Conservation (phyloP, 495 filamentous ascomycete species). For the Neurospora sublineolata region DNA sequence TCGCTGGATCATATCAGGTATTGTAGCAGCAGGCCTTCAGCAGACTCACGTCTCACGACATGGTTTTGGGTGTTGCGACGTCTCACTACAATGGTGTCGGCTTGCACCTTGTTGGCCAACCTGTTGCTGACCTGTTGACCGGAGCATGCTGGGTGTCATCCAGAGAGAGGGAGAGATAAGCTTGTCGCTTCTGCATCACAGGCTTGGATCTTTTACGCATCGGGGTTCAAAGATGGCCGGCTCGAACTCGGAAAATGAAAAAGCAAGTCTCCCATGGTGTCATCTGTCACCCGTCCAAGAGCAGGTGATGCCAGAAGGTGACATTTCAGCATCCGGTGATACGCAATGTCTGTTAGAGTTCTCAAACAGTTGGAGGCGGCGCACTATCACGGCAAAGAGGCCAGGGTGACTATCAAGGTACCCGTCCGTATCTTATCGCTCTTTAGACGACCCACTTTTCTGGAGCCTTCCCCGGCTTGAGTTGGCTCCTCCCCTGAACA, state of each 20-base stretch:
- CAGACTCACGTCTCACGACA: neutral
- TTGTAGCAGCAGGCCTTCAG: neutral
- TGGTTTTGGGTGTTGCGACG: neutral
- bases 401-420: neutral
- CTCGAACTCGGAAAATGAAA: neutral
- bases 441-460: neutral
- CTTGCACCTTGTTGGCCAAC: neutral
- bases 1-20: neutral
- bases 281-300: neutral
- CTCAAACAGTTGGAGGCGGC: neutral
- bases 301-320: neutral
- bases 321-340: neutral
- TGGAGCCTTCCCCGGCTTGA: neutral
- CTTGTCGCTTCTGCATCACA: neutral
- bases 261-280: neutral
- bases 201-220: neutral
- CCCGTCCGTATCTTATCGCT: neutral
- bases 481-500: neutral
- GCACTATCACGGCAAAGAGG: neutral
- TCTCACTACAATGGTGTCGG: neutral
- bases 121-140: neutral
- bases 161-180: neutral
- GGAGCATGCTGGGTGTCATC: neutral
- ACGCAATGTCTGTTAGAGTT: neutral
- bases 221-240: neutral